These are phyloP conservation scores for Graphiopsis chlorocephala DNA, from an alignment of 2,329 filamentous ascomycete genomes.

Conservation along the genomic window DNA sequence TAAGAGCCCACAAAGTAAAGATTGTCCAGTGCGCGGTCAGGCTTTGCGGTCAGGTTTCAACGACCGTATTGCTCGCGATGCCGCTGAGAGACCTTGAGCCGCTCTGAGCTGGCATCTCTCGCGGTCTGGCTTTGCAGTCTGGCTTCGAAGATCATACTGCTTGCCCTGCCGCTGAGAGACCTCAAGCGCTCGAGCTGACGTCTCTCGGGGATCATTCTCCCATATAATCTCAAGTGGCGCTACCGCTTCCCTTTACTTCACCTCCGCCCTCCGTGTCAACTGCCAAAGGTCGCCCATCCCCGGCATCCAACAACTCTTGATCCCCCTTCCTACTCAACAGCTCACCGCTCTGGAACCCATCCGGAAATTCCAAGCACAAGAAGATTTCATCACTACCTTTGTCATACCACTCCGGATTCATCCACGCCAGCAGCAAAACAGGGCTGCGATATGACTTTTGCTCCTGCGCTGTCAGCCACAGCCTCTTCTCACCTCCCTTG, in stretches of 20 bases:
- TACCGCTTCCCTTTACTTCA: background rate
- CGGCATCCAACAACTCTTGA: background rate
- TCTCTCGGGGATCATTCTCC: too few species aligned
- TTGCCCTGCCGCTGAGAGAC: too few species aligned
- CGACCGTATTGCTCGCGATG: too few species aligned
- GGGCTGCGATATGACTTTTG: background rate
- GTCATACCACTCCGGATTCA: background rate
- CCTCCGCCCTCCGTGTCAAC: background rate
- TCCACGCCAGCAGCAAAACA: slow-evolving; percentile 4
- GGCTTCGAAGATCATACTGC: too few species aligned
- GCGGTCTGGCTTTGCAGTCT: too few species aligned
- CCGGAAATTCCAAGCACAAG: slow-evolving; percentile 19
- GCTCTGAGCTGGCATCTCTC: too few species aligned
- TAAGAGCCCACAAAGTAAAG: background rate
- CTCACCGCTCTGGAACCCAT: slow-evolving; percentile 14
- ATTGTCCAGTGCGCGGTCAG: background rate
- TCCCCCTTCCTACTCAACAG: slow-evolving; percentile 35
- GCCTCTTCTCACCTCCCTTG: slow-evolving; percentile 9
- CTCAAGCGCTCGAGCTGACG: too few species aligned
- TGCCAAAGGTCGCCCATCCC: background rate
- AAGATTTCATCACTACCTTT: slow-evolving; percentile 13
- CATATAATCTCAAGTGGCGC: background rate
- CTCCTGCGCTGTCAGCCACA: slow-evolving; percentile 11
- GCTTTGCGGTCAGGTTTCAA: too few species aligned
- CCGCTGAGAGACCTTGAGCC: too few species aligned